Base-by-base conservation (phyloP, 139 green algal genomes). In the Pycnococcus provasolii region DNA sequence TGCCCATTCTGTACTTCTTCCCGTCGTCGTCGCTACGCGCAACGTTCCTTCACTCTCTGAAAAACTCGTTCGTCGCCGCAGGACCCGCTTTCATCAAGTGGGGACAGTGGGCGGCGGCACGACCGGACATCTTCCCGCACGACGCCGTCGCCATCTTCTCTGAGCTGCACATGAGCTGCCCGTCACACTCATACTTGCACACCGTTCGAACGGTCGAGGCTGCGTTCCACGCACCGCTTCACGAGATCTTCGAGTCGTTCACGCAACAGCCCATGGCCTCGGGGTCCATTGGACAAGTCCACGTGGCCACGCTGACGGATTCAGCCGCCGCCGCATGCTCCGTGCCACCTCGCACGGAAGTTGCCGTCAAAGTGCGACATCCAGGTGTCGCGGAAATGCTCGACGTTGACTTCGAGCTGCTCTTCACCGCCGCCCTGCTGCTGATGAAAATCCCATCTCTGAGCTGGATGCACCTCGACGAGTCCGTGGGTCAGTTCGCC, bases 41-140 rank as follows among this genome's bases (percentile, higher is more conserved):
- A 26, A 26, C 26, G 26, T 26, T 26, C 26, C 26, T 26, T 26
- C 26, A 26, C 26, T 26, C 26, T 26, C 15, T 53, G 39, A 26
- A 39, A 37, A 73, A 64, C 42, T 37, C 70, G 6, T 62, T 66
- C 13, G 48, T 44, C 41, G 42, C 42, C 15, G 81, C 62, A 84
- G 90, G 83, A 9, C 83, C 90, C 2, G 89, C 88, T 0, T 95
- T 90, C 71, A 95, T 97, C 72, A 96, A 96, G 80, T 97, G 91
- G 92, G 92, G 87, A 0, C 92, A 98, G 77, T 98, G 92, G 92
- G 83, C 87, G 1, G 80, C 88, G n/a, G 89, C 87, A 0, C 79
- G 92, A 8, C 70, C 69, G 11, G 92, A 98, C 81, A 71, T 98
- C 43, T 96, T 98, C 68, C 91, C 92, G 0, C 75, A 75, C 70